Evolutionary conservation across 805 yeast species (phyloP).

Genomic region (Debaryomyces maramus): DNA sequence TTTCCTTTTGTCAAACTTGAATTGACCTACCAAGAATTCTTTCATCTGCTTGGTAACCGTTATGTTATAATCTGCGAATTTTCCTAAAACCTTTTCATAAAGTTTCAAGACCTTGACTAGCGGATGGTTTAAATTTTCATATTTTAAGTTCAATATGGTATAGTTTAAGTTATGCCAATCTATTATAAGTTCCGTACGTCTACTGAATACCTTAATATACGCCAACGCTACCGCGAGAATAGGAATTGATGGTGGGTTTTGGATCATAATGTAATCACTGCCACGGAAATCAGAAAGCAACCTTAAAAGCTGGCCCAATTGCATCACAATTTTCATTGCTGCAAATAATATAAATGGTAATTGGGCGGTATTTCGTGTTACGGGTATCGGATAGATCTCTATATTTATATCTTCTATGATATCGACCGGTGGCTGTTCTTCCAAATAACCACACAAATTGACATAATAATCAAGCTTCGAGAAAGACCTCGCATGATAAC

Average conservation of each 20-base stretch:
- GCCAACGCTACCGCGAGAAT: constrained; percentile 62
- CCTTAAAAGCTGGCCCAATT: constrained; percentile 46
- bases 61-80: constrained; percentile 66
- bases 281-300: constrained; percentile 57
- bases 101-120: constrained; percentile 57
- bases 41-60: constrained; percentile 82
- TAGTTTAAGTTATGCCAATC: constrained; percentile 98
- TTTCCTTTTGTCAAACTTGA: constrained; percentile 47
- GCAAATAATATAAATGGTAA: constrained; percentile 63
- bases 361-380: constrained; percentile 34
- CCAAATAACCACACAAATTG: constrained; percentile 80
- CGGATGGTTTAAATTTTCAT: constrained; percentile 53
- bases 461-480: constrained; percentile 70
- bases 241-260: constrained; percentile 94
- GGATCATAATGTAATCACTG: constrained; percentile 69
- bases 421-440: constrained; percentile 52
- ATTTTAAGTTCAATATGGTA: constrained; percentile 71
- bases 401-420: constrained; percentile 51
- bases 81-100: constrained; percentile 66
- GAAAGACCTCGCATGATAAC: constrained; percentile 82
- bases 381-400: constrained; percentile 49
- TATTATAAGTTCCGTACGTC: constrained; percentile 63
- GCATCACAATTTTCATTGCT: constrained; percentile 55
- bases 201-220: constrained; percentile 48
- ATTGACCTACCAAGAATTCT: constrained; percentile 52